These are phyloP conservation scores for Acacia acuminata DNA, from an alignment of 306 rosid genomes.

Conservation along the genomic window DNA sequence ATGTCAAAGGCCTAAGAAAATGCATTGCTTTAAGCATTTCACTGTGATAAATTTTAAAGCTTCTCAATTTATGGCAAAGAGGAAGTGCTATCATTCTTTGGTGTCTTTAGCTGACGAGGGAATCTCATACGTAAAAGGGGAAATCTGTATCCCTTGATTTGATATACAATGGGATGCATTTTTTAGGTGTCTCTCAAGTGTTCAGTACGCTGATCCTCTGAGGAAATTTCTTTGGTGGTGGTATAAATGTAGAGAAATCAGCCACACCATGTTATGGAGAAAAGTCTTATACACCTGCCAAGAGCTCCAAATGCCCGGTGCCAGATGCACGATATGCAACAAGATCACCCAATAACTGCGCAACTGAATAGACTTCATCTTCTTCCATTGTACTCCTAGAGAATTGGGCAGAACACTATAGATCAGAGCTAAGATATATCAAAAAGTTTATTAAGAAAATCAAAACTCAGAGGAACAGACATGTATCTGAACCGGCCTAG, in stretches of 20 bases:
- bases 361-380: conserved; percentile 88
- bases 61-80: neutral
- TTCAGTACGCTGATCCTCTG: neutral
- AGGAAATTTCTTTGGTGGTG: neutral
- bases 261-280: neutral
- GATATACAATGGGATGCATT: neutral
- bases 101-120: neutral
- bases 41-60: neutral
- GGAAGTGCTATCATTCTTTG: neutral
- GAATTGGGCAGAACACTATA: conserved; percentile 21
- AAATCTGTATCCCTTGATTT: neutral
- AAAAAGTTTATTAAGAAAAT: neutral
- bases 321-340: conserved; percentile 95
- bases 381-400: conserved; percentile 63
- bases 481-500: conserved; percentile 81
- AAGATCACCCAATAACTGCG: conserved; percentile 79
- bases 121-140: neutral
- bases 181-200: neutral
- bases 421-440: conserved; percentile 19
- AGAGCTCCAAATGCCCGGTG: conserved; percentile 84
- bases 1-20: neutral
- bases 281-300: conserved; percentile 70
- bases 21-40: neutral
- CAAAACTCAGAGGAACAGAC: conserved; percentile 43
- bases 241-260: neutral